phyloP scores from a whole-genome alignment of 371 early-diverging fungal species.

The Nosema muscidifuracis region DNA sequence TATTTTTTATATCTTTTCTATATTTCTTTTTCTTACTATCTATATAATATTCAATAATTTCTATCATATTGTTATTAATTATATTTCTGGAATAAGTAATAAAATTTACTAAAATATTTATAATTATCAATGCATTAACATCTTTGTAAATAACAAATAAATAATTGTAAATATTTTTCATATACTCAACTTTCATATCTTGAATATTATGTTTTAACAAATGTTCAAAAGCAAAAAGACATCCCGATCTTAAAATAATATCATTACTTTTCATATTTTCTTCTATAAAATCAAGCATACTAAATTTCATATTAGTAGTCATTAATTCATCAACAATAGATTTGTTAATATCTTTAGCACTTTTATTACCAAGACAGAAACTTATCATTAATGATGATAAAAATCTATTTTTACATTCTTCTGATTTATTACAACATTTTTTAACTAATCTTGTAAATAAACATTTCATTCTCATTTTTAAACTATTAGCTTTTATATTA shows the following conservation, averaged over 20 bases:
- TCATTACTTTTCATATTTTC: background rate
- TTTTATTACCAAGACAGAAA: slow-evolving; percentile 12
- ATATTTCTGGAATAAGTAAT: background rate
- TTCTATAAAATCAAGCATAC: background rate
- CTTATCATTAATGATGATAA: background rate
- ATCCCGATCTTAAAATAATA: background rate
- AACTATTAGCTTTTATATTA: background rate
- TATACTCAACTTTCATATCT: background rate
- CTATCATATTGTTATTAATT: background rate
- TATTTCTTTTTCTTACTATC: slow-evolving; percentile 24
- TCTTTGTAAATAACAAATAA: background rate
- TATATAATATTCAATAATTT: slow-evolving; percentile 21
- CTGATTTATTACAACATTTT: slow-evolving; percentile 1
- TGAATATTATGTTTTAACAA: slow-evolving; percentile 3
- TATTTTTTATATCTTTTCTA: slow-evolving; percentile 13
- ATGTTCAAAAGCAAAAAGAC: background rate
- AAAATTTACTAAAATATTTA: slow-evolving; percentile 7
- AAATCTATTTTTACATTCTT: slow-evolving; percentile 1
- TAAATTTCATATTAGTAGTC: background rate
- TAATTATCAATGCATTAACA: slow-evolving; percentile 9
- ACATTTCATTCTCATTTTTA: slow-evolving; percentile 1
- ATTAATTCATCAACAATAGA: slow-evolving; percentile 7
- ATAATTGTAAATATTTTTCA: background rate
- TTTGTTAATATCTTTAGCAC: background rate
- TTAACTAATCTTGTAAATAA: background rate